phyloP scores from a whole-genome alignment of 2,329 filamentous ascomycete species.

The Sphaerulina populicola region DNA sequence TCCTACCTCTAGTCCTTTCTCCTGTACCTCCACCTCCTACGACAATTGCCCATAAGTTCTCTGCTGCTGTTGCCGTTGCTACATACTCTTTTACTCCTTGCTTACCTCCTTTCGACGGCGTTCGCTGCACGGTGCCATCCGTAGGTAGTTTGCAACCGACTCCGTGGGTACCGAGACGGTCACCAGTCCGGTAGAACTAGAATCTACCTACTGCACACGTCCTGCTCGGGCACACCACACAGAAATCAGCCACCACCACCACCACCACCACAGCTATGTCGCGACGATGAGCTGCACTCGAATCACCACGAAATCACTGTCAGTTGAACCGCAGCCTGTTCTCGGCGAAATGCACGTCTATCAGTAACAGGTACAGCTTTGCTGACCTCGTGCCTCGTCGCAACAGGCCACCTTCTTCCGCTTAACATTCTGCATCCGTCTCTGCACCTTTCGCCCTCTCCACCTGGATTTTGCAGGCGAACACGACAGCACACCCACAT shows the following conservation, averaged over 20 bases:
- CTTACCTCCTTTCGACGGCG: too few relatives aligned
- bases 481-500: constrained; percentile 1
- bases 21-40: too few relatives aligned
- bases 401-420: constrained; percentile 4
- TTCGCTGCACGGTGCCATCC: too few relatives aligned
- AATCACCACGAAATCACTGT: constrained; percentile 5
- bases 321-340: constrained; percentile 6
- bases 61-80: too few relatives aligned
- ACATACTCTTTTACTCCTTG: too few relatives aligned
- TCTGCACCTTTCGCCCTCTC: not conserved
- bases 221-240: not conserved
- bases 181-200: too few relatives aligned
- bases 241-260: not conserved
- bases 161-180: too few relatives aligned
- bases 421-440: constrained; percentile 6
- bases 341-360: not conserved
- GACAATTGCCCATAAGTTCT: too few relatives aligned
- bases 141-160: too few relatives aligned
- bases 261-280: constrained; percentile 6
- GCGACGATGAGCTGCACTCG: constrained; percentile 7
- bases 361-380: not conserved
- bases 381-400: constrained; percentile 6
- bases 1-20: too few relatives aligned
- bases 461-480: not conserved
- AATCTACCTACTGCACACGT: not conserved